Evolutionary conservation across 2,329 filamentous ascomycete species (phyloP), one percentile per base, ranked within the genome.

Genomic region (Claviceps citrina): DNA sequence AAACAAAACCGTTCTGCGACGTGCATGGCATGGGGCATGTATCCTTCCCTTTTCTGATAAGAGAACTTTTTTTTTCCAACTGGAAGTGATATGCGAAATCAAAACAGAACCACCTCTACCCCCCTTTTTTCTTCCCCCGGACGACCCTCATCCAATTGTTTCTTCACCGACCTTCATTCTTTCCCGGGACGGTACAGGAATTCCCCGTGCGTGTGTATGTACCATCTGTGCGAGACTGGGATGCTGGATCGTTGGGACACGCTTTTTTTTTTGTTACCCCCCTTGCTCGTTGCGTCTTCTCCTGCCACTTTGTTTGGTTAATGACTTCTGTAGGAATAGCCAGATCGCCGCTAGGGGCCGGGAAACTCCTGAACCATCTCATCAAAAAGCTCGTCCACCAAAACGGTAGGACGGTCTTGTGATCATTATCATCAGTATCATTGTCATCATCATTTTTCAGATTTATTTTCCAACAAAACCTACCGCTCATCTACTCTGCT

Each of bases 101-200:
- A 36, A 10, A 28, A 36, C 15, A 36, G 8, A 19, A 16, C 26
- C 16, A 27, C 24, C 35, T 19, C 32, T 4, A 6, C 9, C n/a
- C n/a, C 22, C 13, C 5, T 12, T 19, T 15, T 13, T 12, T 19
- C 25, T 9, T 7, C 18, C 18, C 31, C 31, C 16, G 7, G 16
- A 19, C 31, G 12, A 7, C 34, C 22, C 34, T 18, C 22, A 27
- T 36, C 25, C 28, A 31, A 31, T 18, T 31, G 36, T 30, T 28
- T 36, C 31, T 36, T 40, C 39, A 24, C 38, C 38, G 31, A 34
- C 20, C 30, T 22, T 32, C 20, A 32, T 31, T 7, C 7, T 24
- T 24, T 15, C 28, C 28, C 28, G 28, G 28, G n/a, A 15, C 22
- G 7, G 30, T 15, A 20, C 16, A 9, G 4, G 10, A 30, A 15